Base-by-base conservation (phyloP, 306 rosid species). In the Fragaria iinumae region DNA sequence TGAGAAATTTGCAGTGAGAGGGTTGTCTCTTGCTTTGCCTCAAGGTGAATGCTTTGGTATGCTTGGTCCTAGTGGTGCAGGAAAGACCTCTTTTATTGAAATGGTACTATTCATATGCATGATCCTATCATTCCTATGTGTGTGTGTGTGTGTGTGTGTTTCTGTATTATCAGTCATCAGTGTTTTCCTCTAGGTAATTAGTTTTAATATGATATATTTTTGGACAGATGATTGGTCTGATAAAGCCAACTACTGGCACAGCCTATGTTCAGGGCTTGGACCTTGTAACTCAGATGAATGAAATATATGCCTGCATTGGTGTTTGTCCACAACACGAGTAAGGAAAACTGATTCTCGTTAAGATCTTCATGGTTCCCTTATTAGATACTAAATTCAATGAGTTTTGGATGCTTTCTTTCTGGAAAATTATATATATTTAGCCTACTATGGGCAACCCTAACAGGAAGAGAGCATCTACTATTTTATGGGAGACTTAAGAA, bases 41-140 rank as follows among this genome's bases (percentile, higher is more conserved):
- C 88, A 81, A 65, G 97, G 97, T 29, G 93, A 91, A 73, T 93
- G 98, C 87, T 93, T 93, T 70, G 97, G 98, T 73, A 93, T 93
- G 97, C 97, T 93, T 72, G 98, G 98, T 72, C 97, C 98, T 38
- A 93, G 90, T 47, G 98, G 98, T 73, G 98, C 98, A n/a, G 98
- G 97, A 52, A 93, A 93, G 79, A 91, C 98, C 75, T 91, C 98
- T 77, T 93, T 93, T 77, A 93, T 93, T 81, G 90, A 77, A 72
- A 93, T 93, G 98, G 98, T 93, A 50, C 34, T 13, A 60, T 36
- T 21, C 1, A 4, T 49, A 49, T 13, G 3, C 55, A 13, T 50
- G n/a, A 47, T 47, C 50, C 3, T 47, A 3, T 29, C 32, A 29
- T 29, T 29, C 32, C 32, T 3, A 3, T 3, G 34, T 32, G 34